phyloP scores from a whole-genome alignment of 140 eudicot genomes.

The Senecio squalidus region DNA sequence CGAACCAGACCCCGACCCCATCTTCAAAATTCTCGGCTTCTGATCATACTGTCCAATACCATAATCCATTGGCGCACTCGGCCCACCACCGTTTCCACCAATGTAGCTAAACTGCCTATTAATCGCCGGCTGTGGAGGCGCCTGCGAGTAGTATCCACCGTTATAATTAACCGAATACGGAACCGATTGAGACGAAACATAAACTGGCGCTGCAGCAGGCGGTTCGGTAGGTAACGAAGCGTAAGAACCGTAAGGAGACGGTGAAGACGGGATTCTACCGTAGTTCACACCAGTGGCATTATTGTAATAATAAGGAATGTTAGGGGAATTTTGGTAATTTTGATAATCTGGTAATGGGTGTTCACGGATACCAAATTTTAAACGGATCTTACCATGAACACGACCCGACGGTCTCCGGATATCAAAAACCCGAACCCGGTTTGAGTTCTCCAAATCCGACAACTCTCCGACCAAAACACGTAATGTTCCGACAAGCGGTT shows the following conservation, averaged over 20 bases:
- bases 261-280: no score
- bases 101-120: no score
- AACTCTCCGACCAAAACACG: slow-evolving; percentile 50
- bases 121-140: background rate
- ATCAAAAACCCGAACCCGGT: slow-evolving; percentile 36
- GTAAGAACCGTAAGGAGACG: slow-evolving; percentile 36
- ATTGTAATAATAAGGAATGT: slow-evolving; percentile 49
- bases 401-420: slow-evolving; percentile 88
- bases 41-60: slow-evolving; percentile 54
- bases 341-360: slow-evolving; percentile 53
- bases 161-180: slow-evolving; percentile 43
- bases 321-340: slow-evolving; percentile 68
- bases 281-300: no score
- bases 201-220: slow-evolving; percentile 36
- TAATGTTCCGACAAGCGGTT: slow-evolving; percentile 67
- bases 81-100: background rate
- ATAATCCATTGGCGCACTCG: slow-evolving; percentile 38
- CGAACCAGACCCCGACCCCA: slow-evolving; percentile 59
- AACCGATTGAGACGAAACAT: slow-evolving; percentile 47
- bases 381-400: slow-evolving; percentile 70
- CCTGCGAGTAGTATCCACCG: slow-evolving; percentile 1
- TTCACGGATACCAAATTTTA: slow-evolving; percentile 50
- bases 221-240: slow-evolving; percentile 13
- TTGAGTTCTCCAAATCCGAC: slow-evolving; percentile 34
- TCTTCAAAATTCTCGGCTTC: slow-evolving; percentile 34